These are phyloP conservation scores for Darksidea phi DNA, from an alignment of 495 filamentous ascomycete genomes.

Conservation along the genomic window DNA sequence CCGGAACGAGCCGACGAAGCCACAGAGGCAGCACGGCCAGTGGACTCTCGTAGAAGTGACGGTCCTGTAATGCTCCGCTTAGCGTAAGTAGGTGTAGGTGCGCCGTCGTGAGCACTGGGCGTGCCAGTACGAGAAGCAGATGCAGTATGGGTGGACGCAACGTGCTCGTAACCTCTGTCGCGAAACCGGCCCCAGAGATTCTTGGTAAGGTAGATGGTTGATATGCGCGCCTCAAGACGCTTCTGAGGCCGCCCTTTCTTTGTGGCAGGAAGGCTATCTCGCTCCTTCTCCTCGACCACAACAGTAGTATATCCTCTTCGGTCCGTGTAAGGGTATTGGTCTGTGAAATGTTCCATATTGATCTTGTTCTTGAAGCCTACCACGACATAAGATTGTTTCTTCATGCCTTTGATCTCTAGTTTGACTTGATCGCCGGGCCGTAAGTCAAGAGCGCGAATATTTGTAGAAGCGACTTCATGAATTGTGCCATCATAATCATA, in stretches of 20 bases:
- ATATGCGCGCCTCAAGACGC: slow-evolving; percentile 37
- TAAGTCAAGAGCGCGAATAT: slow-evolving; percentile 41
- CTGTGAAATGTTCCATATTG: slow-evolving; percentile 10
- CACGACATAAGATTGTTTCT: slow-evolving; percentile 42
- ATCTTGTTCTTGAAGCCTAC: slow-evolving; percentile 40
- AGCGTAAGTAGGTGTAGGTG: background rate
- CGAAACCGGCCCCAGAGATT: slow-evolving; percentile 41
- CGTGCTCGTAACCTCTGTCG: slow-evolving; percentile 28
- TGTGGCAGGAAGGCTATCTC: slow-evolving; percentile 34
- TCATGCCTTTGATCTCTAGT: slow-evolving; percentile 43
- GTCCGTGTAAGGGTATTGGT: slow-evolving; percentile 37
- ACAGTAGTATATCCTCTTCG: slow-evolving; percentile 38
- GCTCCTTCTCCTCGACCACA: slow-evolving; percentile 36
- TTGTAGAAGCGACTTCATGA: slow-evolving; percentile 27
- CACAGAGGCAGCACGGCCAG: slow-evolving; percentile 18
- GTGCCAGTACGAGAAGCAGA: slow-evolving; percentile 34
- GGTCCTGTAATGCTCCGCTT: background rate
- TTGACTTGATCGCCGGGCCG: slow-evolving; percentile 45
- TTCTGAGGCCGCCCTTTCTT: background rate
- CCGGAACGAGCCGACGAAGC: slow-evolving; percentile 11
- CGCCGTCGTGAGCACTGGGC: background rate
- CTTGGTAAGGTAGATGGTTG: slow-evolving; percentile 41
- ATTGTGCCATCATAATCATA: slow-evolving; percentile 45
- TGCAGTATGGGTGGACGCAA: slow-evolving; percentile 24
- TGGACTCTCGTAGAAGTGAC: slow-evolving; percentile 17